Base-by-base conservation (phyloP, 306 rosid genomes). In the Fragaria ananassa region DNA sequence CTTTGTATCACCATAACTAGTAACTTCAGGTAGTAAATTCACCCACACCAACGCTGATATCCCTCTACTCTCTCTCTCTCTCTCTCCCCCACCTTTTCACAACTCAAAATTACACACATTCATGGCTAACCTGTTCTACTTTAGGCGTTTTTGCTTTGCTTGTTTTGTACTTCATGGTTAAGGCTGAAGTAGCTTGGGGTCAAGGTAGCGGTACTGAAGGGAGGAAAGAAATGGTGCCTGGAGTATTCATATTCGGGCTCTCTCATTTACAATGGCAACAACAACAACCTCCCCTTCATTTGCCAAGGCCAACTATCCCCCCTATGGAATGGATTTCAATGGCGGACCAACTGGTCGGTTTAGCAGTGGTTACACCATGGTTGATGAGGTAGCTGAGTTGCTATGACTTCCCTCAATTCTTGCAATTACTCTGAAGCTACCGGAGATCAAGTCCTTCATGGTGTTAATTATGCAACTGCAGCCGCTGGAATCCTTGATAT, bases 281-380 rank as follows among this genome's bases (percentile, higher is more conserved):
- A 95, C 83, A 95, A 95, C 75, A 75, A 92, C 69, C 84, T 95
- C 35, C 50, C 86, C 93, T 50, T 92, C 98, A 21, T 82, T 95
- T 57, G 98, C 98, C 62, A 92, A 95, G 80, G 97, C 97, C 50
- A 95, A 92, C 83, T 95, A 90, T 78, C 86, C 79, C 44, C 98
- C 98, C 35, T 95, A 95, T 21, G 97, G 98, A 63, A 90, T 95
- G 12, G 98, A 95, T 78, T 95, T 95, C 86, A 81, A 78, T 35
- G 93, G 86, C 3, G 97, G 98, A 41, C 96, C 98, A 1, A 92
- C 96, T 42, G 97, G 98, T 65, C 91, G 98, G 47, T 95, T 95
- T 87, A 85, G 90, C 25, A 95, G 89, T 81, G 98, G 97, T 68
- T 95, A 85, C 85, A 95, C 96, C 76, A 79, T 92, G 60, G 98